Evolutionary conservation across 2,329 filamentous ascomycete genomes (phyloP), one percentile per base, ranked within the genome.

Genomic region (Cladophialophora psammophila): DNA sequence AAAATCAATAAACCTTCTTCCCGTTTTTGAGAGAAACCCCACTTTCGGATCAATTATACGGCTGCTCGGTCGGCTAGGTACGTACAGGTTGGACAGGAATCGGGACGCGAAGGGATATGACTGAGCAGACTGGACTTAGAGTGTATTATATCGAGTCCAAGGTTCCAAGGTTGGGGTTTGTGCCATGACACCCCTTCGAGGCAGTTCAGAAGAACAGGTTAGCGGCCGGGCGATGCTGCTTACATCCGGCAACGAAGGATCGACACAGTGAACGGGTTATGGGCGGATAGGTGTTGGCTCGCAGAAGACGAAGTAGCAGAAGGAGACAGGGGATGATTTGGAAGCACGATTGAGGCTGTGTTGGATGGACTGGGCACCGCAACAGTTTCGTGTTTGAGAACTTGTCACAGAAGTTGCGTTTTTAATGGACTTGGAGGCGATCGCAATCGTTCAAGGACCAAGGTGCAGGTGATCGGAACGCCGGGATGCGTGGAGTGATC

Each of bases 271-370:
- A 18, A 38, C n/a, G 59, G 42, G 48, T 40, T 13, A n/a, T 45
- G 12, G n/a, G 32, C 32, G 35, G 32, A 20, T 36, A 48, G 40
- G 7, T 20, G 57, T 50, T 50, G 15, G 45, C 26, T 50, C 15
- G 9, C 42, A 48, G 42, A 8, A n/a, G 6, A 13, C 13, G 15
- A 18, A 20, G 18, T 9, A 50, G 26, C 31, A n/a, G 15, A 31
- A 61, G 34, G 58, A 42, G 42, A 18, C 36, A 6, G 31, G 35
- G 36, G 59, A 53, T 63, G 64, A 67, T 67, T 67, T 67, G 64
- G 59, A 63, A 67, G 60, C 52, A 59, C 31, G 12, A 56, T 34
- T 63, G 64, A 60, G 64, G 64, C 64, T 63, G 64, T 63, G 64
- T 60, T 32, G n/a, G 48, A 32, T 26, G 60, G 54, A 60, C 45